Evolutionary conservation across 176 grass and related monocot species (phyloP), one percentile per base, ranked within the genome.

Genomic region (Panicum miliaceum): DNA sequence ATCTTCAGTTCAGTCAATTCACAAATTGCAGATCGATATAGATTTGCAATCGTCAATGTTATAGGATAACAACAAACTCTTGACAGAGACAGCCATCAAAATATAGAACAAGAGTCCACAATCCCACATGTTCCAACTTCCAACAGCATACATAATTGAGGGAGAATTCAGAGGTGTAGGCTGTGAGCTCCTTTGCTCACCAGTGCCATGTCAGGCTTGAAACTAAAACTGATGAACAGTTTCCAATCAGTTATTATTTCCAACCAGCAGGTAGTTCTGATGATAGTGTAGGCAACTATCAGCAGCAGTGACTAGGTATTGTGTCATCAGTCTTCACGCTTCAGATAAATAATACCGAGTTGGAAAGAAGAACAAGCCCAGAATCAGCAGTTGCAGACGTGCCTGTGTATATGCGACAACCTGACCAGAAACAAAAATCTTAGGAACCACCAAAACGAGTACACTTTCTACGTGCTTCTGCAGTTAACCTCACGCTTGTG

Each of bases 361-460:
- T 32, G 29, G 29, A 1, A 32, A 32, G 29, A 32, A 32, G 3
- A 19, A 3, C 16, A 1, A 6, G 16, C 18, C 22, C 6, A 37
- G 63, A 68, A 53, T n/a, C 0, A 35, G 18, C 20, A 15, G 20
- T 11, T 26, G n/a, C 2, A 14, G n/a, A 57, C 6, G 65, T 40
- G 47, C 5, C 12, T 0, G 27, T 73, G 25, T 20, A 20, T 15
- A 48, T 13, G 42, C 42, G 14, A 3, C 76, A 0, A 12, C 26
- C 0, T 27, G 5, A 29, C 5, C 12, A 40, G 34, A 58, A 57
- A 8, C 40, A 34, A 81, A 77, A 77, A 18, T 83, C 53, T 53
- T 11, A 61, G 7, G 71, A 83, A 81, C 25, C 43, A 45, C 42
- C 77, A 76, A 85, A 66, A 57, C 53, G 23, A 38, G 18, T 23